Base-by-base conservation (phyloP, 73 alveolate species). In the Paramecium pentaurelia region DNA sequence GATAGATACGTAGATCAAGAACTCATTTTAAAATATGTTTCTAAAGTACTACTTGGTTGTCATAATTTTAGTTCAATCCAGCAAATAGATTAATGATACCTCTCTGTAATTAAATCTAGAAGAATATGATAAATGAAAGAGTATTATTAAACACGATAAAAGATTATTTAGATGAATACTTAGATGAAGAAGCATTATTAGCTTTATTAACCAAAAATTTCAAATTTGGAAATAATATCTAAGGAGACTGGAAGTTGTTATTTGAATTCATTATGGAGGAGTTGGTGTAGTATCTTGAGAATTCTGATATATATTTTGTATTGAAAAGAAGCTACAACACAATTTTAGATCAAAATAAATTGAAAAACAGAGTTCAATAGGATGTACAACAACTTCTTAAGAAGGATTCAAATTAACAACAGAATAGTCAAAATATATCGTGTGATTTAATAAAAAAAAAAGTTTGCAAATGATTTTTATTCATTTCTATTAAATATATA, bases 41-140 rank as follows among this genome's bases (percentile, higher is more conserved):
- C 47, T 64, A 64, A 64, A 64, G 84, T 64, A 64, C 84, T 64
- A 64, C 84, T 64, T 64, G 84, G 84, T 64, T 64, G 84, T 64
- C 45, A 64, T 64, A 64, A 64, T 64, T 64, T 64, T 64, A 64
- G 84, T 64, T 64, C 84, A 64, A 64, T 64, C 84, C 84, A 34
- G 84, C 51, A 64, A 64, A 64, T 64, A 64, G 47, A 32, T 34
- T 64, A 64, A 64, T 64, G 84, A 64, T 64, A 64, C 84, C 84
- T 64, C 28, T 64, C 20, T 64, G 84, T 9, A 64, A 28, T 64
- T 12, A 28, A 64, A 1, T 64, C 8, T 12, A 64, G 28, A 64
- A 28, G 12, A 14, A 64, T 64, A 14, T 32, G 30, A 54, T 54
- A 54, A 64, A 30, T 28, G 84, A 64, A 34, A 64, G 84, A 32